Percentiles rank a stretch among this genome's conserved stretches.
Evolutionary conservation across 768 basidiomycete genomes (phyloP).

Genomic region (Paxillus ammoniavirescens): DNA sequence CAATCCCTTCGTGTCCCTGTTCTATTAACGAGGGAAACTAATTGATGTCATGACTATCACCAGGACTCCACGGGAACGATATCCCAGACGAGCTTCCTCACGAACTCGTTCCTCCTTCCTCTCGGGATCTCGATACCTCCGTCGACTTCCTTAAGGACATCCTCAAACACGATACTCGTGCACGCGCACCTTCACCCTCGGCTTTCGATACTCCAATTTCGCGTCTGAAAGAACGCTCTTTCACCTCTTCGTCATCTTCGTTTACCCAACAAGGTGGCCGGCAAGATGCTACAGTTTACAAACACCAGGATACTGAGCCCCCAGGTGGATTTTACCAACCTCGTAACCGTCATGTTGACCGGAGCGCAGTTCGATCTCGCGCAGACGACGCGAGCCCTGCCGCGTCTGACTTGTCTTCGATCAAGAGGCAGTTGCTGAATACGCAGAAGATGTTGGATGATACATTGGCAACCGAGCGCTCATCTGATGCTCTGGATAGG

Average conservation of each 20-base stretch:
- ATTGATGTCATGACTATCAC: neutral
- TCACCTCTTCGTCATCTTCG: conserved; percentile 49
- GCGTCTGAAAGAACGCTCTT: conserved; percentile 67
- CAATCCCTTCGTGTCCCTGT: neutral
- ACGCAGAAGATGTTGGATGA: conserved; percentile 81
- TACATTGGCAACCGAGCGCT: conserved; percentile 63
- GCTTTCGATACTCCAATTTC: conserved; percentile 54
- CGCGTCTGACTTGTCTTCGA: conserved; percentile 73
- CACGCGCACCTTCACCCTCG: conserved; percentile 51
- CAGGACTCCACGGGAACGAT: conserved; percentile 89
- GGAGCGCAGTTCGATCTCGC: conserved; percentile 73
- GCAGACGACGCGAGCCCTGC: conserved; percentile 62
- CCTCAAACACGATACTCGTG: conserved; percentile 81
- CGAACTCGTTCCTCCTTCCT: conserved; percentile 91
- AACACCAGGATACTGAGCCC: conserved; percentile 65
- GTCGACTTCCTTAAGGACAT: conserved; percentile 88
- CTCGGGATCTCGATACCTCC: conserved; percentile 82
- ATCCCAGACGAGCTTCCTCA: conserved; percentile 84
- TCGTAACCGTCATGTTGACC: conserved; percentile 79
- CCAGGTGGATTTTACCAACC: conserved; percentile 75
- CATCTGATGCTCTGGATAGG: conserved; percentile 86
- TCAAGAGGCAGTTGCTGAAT: conserved; percentile 79
- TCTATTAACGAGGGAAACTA: neutral
- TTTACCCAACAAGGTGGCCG: conserved; percentile 51
- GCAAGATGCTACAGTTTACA: conserved; percentile 91